Conservation (phyloP, 805 yeast genomes). For the Clavispora phyllophila region DNA sequence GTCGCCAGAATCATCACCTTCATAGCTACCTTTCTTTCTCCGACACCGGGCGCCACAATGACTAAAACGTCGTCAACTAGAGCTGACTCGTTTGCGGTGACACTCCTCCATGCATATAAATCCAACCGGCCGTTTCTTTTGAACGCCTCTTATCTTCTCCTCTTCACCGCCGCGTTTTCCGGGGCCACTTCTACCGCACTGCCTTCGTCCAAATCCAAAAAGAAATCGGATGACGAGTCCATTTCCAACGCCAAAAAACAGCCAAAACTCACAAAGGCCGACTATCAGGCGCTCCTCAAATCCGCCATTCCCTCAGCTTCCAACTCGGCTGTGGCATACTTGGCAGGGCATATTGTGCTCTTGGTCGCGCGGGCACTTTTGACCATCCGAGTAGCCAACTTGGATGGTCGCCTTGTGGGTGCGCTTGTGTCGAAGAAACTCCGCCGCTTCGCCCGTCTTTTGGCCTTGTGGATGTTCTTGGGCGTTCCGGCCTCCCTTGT, state of each 20-base stretch:
- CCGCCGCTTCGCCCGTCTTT: constrained; percentile 53
- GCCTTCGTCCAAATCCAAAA: constrained; percentile 9
- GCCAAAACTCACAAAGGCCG: constrained; percentile 26
- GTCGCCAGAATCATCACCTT: background rate
- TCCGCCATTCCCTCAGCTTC: constrained; percentile 31
- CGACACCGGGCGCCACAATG: constrained; percentile 2
- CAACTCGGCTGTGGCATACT: constrained; percentile 28
- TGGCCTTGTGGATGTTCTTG: constrained; percentile 73
- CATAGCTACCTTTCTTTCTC: background rate
- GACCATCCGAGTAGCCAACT: constrained; percentile 75
- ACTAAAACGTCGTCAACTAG: background rate
- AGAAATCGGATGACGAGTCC: constrained; percentile 2
- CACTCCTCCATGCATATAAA: constrained; percentile 31
- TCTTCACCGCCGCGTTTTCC: constrained; percentile 39
- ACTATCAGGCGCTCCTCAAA: constrained; percentile 24
- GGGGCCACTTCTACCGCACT: constrained; percentile 31
- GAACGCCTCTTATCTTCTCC: constrained; percentile 37
- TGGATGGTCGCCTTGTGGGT: constrained; percentile 84
- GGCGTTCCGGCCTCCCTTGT: constrained; percentile 84
- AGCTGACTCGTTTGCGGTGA: constrained; percentile 17
- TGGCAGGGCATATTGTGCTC: constrained; percentile 52
- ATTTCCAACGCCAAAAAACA: constrained; percentile 12
- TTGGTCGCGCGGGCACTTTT: constrained; percentile 65
- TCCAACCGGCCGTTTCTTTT: constrained; percentile 36
- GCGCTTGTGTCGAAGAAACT: constrained; percentile 70